phyloP scores from a whole-genome alignment of 106 monocot species.

The Triglochin maritima region DNA sequence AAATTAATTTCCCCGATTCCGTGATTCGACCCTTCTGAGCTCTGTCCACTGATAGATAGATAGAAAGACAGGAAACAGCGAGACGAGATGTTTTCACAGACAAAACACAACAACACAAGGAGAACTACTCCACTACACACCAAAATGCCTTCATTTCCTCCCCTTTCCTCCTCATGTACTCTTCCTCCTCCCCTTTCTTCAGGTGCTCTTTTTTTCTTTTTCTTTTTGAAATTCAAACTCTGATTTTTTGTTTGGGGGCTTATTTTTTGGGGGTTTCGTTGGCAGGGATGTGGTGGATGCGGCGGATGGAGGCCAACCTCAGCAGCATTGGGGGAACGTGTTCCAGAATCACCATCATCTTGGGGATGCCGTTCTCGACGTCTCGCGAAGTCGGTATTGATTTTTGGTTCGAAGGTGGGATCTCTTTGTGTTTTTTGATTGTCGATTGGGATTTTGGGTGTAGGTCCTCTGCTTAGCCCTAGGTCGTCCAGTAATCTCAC shows the following conservation, averaged over 20 bases:
- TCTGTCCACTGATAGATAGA: constrained; percentile 5
- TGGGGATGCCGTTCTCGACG: constrained; percentile 47
- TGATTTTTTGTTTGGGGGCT: neutral
- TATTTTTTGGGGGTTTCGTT: neutral
- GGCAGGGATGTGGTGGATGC: constrained; percentile 7
- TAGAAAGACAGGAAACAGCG: neutral
- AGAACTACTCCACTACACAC: neutral
- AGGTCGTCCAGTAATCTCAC: constrained; percentile 64
- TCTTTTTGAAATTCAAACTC: neutral
- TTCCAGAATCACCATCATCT: constrained; percentile 21
- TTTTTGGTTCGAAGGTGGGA: neutral
- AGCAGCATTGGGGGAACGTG: constrained; percentile 24
- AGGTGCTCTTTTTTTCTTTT: constrained; percentile 11
- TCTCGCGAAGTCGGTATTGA: constrained; percentile 28
- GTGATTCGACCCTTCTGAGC: constrained; percentile 5
- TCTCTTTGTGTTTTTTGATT: neutral
- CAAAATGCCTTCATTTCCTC: neutral
- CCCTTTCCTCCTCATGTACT: constrained; percentile 31
- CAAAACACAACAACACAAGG: neutral
- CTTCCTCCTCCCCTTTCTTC: constrained; percentile 19
- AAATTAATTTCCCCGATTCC: neutral
- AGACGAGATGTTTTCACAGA: neutral
- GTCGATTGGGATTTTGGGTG: neutral
- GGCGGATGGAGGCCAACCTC: constrained; percentile 1
- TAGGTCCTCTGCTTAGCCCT: constrained; percentile 59